Evolutionary conservation across 2,329 filamentous ascomycete species (phyloP), one percentile per base, ranked within the genome.

Genomic region (Orbilia blumenaviensis): DNA sequence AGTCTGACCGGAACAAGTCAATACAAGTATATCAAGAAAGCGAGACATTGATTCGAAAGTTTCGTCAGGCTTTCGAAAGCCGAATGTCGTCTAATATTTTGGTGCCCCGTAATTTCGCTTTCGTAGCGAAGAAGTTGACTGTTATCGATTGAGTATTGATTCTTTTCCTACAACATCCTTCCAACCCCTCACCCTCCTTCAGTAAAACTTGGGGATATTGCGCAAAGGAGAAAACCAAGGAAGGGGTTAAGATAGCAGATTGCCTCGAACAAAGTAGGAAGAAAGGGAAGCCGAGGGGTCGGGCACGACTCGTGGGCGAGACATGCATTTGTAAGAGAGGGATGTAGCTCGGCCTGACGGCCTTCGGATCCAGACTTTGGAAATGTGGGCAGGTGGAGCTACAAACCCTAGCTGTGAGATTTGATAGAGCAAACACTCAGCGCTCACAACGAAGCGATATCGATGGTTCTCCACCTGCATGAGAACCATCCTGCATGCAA

Each of bases 351-450:
- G 32, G 25, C 32, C 38, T 32, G 52, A 23, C 27, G 48, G n/a
- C 14, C 32, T 56, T 56, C 52, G 32, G 29, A 38, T 56, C 29
- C 52, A 56, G n/a, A 34, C 27, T 34, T n/a, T 54, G 48, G 21
- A 25, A n/a, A 56, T 23, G 52, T 12, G 29, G 32, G 32, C 52
- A 56, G 32, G 52, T 56, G 32, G 52, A 56, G 52, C 16, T 56
- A n/a, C 52, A 56, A 56, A 36, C 52, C 38, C 23, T 18, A 18
- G 38, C 52, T 29, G 32, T 10, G 18, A 32, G 32, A 32, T 23
- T n/a, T 7, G 32, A 29, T 41, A 72, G 58, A 72, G 67, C 67
- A 72, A 72, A 72, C 67, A 72, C 38, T 50, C 36, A 34, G 16
- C n/a, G 50, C 58, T 42, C 66, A 58, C 60, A 36, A 61, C 41